phyloP scores from a whole-genome alignment of 2,329 filamentous ascomycete species.

The Penicillium sp. region DNA sequence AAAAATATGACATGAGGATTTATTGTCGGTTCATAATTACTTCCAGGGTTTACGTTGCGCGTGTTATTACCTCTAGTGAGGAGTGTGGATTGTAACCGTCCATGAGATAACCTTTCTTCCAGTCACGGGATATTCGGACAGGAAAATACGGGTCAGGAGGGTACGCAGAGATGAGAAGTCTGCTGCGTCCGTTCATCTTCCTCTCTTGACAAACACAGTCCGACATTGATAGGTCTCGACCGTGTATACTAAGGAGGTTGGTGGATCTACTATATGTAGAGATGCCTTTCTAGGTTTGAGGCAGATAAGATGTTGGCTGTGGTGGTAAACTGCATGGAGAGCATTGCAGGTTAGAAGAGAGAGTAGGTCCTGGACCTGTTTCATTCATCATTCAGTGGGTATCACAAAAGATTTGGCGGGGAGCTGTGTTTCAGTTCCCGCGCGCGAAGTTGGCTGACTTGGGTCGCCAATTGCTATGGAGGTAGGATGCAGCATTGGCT shows the following conservation, averaged over 20 bases:
- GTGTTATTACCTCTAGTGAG: neutral
- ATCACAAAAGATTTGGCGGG: constrained; percentile 6
- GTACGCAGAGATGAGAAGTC: constrained; percentile 29
- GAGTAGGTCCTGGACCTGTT: constrained; percentile 3
- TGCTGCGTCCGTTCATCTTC: constrained; percentile 32
- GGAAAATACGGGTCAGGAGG: constrained; percentile 20
- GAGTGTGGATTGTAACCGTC: constrained; percentile 22
- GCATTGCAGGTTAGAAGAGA: neutral
- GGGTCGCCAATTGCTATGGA: neutral
- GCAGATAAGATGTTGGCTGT: neutral
- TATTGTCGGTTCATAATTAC: neutral
- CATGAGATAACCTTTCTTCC: constrained; percentile 14
- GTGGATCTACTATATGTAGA: neutral
- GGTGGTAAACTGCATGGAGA: neutral
- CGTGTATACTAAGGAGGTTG: constrained; percentile 43
- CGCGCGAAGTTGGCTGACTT: constrained; percentile 2
- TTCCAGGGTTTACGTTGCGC: too few relatives aligned
- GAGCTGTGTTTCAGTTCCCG: neutral
- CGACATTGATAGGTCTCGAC: constrained; percentile 39
- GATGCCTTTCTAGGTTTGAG: neutral
- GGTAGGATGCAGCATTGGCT: neutral
- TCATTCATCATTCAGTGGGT: constrained; percentile 12
- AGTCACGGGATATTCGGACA: constrained; percentile 10
- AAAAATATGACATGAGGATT: neutral
- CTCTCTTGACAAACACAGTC: constrained; percentile 45